Percentiles rank a stretch among this genome's conserved stretches.
Conservation (phyloP, 306 rosid species). For the Cucumis sativus region DNA sequence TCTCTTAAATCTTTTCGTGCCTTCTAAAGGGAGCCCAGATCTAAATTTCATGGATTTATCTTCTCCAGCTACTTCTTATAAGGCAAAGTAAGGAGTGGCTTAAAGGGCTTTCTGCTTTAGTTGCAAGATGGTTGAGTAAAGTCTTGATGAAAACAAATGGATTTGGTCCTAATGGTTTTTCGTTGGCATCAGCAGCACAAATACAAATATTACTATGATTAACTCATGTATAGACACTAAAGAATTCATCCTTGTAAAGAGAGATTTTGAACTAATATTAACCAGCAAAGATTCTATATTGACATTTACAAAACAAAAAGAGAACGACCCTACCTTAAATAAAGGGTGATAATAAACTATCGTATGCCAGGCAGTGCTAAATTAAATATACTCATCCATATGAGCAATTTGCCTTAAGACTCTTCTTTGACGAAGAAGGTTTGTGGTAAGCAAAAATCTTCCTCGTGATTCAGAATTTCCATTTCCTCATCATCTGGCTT, state of each 20-base stretch:
- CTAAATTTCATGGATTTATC: background rate
- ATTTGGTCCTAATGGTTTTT: background rate
- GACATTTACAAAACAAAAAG: slow-evolving; percentile 13
- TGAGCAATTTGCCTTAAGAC: slow-evolving; percentile 15
- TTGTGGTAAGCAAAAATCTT: slow-evolving; percentile 79
- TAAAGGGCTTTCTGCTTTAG: background rate
- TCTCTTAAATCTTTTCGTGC: no score
- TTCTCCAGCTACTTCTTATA: background rate
- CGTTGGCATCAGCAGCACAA: background rate
- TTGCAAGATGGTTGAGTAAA: background rate
- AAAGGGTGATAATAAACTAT: background rate
- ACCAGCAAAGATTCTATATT: background rate
- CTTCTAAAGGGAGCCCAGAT: background rate
- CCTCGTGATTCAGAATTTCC: slow-evolving; percentile 63
- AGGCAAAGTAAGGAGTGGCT: background rate
- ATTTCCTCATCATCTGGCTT: slow-evolving; percentile 84
- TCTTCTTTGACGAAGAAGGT: slow-evolving; percentile 75
- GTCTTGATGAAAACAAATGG: background rate
- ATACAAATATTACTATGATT: background rate
- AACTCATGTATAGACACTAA: background rate
- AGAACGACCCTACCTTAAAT: background rate
- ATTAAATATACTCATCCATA: background rate
- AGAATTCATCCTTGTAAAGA: background rate
- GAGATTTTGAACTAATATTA: background rate
- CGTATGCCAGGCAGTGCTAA: background rate